Evolutionary conservation across 2,329 filamentous ascomycete species (phyloP).

Genomic region (Colletotrichum karsti): DNA sequence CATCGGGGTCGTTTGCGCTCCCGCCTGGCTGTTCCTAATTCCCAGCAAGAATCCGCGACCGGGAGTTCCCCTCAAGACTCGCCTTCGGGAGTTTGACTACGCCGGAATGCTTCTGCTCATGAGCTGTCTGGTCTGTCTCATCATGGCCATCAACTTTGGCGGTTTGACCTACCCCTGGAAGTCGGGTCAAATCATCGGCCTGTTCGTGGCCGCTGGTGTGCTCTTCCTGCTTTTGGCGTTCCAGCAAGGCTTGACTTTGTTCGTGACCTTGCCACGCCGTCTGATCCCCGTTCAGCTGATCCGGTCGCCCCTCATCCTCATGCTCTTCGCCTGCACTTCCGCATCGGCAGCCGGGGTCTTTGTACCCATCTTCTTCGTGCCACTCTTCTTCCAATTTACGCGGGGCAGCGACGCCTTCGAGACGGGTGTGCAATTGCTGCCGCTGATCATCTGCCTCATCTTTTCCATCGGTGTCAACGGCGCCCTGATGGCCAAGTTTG

Average conservation of each 20-base stretch:
- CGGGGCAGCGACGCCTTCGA: not conserved
- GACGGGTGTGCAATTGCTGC: not conserved
- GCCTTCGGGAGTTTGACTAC: slow-evolving; percentile 49
- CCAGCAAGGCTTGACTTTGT: slow-evolving; percentile 29
- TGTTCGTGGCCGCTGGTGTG: slow-evolving; percentile 52
- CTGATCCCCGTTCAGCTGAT: not conserved
- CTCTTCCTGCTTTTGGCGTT: slow-evolving; percentile 23
- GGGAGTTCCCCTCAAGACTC: slow-evolving; percentile 33
- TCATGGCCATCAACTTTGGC: slow-evolving; percentile 60
- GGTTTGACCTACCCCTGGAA: slow-evolving; percentile 58
- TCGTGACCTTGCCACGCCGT: not conserved
- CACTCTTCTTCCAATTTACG: not conserved
- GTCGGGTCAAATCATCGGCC: slow-evolving; percentile 49
- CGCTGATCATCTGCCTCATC: not conserved
- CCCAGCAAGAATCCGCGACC: slow-evolving; percentile 32
- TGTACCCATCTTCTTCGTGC: not conserved
- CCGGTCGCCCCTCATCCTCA: not conserved
- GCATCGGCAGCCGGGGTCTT: not conserved
- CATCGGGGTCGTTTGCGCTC: slow-evolving; percentile 45
- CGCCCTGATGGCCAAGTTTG: slow-evolving; percentile 27
- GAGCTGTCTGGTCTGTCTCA: slow-evolving; percentile 46
- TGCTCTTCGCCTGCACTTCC: not conserved
- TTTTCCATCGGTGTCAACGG: slow-evolving; percentile 36
- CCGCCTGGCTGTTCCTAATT: slow-evolving; percentile 38
- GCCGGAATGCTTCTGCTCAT: slow-evolving; percentile 51